Evolutionary conservation across 257 asterid species (phyloP).

Genomic region (Przewalskia tangutica): DNA sequence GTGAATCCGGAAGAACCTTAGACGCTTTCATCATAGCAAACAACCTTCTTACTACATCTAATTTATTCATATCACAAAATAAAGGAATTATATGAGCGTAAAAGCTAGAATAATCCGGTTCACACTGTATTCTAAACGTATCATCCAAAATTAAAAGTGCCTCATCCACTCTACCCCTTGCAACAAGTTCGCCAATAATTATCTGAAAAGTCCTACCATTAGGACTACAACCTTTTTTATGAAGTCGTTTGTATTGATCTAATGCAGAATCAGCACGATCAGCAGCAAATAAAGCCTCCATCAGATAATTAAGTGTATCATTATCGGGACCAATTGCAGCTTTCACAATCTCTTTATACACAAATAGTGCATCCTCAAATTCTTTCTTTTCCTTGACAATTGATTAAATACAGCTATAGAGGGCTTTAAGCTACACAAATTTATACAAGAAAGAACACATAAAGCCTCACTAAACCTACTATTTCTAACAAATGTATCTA

Average conservation of each 20-base stretch:
- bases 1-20: conserved; percentile 28
- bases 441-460: conserved; percentile 52
- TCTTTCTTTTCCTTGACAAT: conserved; percentile 37
- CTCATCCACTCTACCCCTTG: conserved; percentile 37
- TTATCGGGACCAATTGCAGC: conserved; percentile 54
- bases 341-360: conserved; percentile 78
- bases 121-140: conserved; percentile 35
- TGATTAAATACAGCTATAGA: conserved; percentile 34
- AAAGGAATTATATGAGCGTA: conserved; percentile 38
- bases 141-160: conserved; percentile 48
- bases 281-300: conserved; percentile 64
- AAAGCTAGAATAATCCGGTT: conserved; percentile 36
- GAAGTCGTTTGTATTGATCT: conserved; percentile 58
- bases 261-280: conserved; percentile 51
- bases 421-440: conserved; percentile 44
- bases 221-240: conserved; percentile 69
- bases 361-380: conserved; percentile 69
- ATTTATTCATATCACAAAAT: conserved; percentile 38
- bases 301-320: conserved; percentile 52
- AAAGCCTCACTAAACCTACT: conserved; percentile 55
- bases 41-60: conserved; percentile 38
- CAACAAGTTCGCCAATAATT: conserved; percentile 50
- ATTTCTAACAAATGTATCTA: conserved; percentile 43
- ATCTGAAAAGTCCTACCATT: conserved; percentile 60
- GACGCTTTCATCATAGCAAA: conserved; percentile 49